Evolutionary conservation across 805 yeast genomes (phyloP), one percentile per base, ranked within the genome.

Genomic region (Yamadazyma insecticola): DNA sequence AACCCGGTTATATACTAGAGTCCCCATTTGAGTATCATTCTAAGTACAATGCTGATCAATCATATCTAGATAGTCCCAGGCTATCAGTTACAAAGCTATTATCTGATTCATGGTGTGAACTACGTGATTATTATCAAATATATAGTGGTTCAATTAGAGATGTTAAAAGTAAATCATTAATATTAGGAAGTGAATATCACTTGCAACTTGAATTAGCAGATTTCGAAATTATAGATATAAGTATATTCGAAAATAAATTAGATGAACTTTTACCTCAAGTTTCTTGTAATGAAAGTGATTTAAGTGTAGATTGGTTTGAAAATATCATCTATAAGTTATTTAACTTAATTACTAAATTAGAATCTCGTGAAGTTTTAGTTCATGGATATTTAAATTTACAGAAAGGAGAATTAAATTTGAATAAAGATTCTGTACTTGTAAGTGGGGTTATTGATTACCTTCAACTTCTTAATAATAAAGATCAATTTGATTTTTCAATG

Each of bases 41-140:
- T 1, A 40, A 39, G 1, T 15, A 36, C 16, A 60, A 60, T 37
- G 30, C 39, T 2, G 51, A 54, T 19, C 11, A 15, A 1, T 53
- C 63, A 10, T 51, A 50, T 25, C 22, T 49, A 0, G 16, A 22
- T 1, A 28, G 30, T 11, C 66, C 66, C 12, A 47, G 82, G 24
- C 48, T 78, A 11, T 70, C 78, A 1, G 87, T 81, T 4, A 79
- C 89, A 0, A 70, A 66, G 33, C 49, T 83, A 6, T 53, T 79
- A 8, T 72, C 81, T 0, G 63, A 70, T 19, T 53, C 67, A 11
- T 82, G 87, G 84, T 83, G 92, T 59, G 90, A 83, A 51, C 54
- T 82, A 27, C 57, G 76, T 24, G 64, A 59, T 13, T 64, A 70
- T 36, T 82, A 75, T 47, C 63, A 67, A 15, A 47, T 76, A 0